Evolutionary conservation across 1,284 basidiomycete species (phyloP).

Genomic region (Caloboletus inedulis): DNA sequence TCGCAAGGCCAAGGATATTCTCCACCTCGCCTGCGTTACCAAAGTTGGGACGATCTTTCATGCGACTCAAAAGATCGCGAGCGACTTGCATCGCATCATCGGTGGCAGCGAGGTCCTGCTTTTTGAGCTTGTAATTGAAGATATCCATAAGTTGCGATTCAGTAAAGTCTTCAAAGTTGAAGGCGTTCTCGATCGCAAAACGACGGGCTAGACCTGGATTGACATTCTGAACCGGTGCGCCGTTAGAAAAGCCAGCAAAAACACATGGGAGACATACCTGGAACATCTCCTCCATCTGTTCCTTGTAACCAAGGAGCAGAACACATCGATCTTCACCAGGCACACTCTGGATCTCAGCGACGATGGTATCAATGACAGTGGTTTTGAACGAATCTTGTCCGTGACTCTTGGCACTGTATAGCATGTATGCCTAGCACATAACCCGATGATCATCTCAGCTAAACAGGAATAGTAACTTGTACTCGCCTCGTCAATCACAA

Average conservation of each 20-base stretch:
- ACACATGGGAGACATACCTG: conserved; percentile 38
- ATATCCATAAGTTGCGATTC: conserved; percentile 49
- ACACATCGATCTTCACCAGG: conserved; percentile 68
- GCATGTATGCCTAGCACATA: conserved; percentile 56
- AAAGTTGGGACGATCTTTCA: conserved; percentile 55
- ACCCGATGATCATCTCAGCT: not conserved
- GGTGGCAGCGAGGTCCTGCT: conserved; percentile 54
- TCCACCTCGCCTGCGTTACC: conserved; percentile 67
- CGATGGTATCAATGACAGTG: conserved; percentile 66
- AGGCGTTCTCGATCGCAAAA: conserved; percentile 62
- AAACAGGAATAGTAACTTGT: not conserved
- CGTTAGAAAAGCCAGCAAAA: not conserved
- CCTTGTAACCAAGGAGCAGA: conserved; percentile 57
- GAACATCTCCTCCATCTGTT: conserved; percentile 65
- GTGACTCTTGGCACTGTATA: conserved; percentile 42
- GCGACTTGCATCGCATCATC: conserved; percentile 51
- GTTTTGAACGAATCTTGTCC: conserved; percentile 51
- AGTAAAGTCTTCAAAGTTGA: conserved; percentile 59
- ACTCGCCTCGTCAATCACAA: conserved; percentile 63
- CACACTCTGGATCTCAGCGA: conserved; percentile 63
- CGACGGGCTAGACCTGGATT: conserved; percentile 59
- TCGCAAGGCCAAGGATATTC: conserved; percentile 54
- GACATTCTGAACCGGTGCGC: conserved; percentile 45
- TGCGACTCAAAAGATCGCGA: conserved; percentile 47
- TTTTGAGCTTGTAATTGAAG: conserved; percentile 50